phyloP scores from a whole-genome alignment of 495 filamentous ascomycete species.

The Neurospora tetraspora region DNA sequence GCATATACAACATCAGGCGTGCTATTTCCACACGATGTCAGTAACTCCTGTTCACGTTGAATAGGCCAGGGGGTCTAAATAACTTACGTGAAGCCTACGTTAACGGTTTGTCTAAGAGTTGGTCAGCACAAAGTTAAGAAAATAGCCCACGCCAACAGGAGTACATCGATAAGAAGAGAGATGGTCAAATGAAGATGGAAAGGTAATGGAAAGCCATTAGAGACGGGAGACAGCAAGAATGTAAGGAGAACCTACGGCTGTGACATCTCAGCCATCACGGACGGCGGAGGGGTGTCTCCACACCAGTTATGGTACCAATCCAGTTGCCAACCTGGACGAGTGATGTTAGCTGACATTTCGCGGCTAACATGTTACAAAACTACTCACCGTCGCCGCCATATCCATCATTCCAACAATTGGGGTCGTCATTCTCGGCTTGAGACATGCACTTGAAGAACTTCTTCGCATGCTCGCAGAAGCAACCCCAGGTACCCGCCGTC shows the following conservation, averaged over 20 bases:
- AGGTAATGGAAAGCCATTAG: too few relatives aligned
- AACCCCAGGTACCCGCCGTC: not conserved
- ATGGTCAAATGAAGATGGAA: too few relatives aligned
- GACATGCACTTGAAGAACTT: not conserved
- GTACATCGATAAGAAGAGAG: too few relatives aligned
- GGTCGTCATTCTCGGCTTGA: not conserved
- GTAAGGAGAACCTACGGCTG: not conserved
- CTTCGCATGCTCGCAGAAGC: not conserved
- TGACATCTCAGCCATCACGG: not conserved
- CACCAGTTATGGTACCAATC: not conserved
- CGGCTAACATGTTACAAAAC: not conserved
- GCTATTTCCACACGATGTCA: conserved; percentile 4
- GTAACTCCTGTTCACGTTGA: not conserved
- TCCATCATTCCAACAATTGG: not conserved
- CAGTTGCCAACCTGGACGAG: not conserved
- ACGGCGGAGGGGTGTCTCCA: not conserved
- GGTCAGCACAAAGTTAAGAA: not conserved
- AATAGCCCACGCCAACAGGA: not conserved
- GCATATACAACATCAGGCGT: conserved; percentile 10
- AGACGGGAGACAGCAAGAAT: not conserved
- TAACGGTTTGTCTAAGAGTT: conserved; percentile 5
- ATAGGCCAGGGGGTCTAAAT: not conserved
- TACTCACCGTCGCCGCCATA: not conserved
- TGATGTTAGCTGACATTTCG: not conserved
- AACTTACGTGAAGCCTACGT: conserved; percentile 15